Evolutionary conservation across 768 basidiomycete species (phyloP).

Genomic region (Calocybe cyanea): DNA sequence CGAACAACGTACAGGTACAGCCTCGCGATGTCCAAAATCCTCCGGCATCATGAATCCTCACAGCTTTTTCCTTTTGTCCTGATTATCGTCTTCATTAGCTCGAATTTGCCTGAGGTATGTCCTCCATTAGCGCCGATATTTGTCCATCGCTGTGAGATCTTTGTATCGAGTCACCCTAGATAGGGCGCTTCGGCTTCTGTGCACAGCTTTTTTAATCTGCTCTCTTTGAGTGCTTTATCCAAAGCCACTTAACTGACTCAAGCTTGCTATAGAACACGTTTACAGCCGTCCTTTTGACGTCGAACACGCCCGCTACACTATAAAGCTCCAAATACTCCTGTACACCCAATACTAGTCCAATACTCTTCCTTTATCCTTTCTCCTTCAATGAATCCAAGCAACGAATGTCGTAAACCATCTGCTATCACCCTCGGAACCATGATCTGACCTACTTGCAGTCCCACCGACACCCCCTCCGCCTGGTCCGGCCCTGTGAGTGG

Average conservation of each 20-base stretch:
- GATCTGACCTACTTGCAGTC: constrained; percentile 5
- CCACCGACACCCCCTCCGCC: constrained; percentile 14
- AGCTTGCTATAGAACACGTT: not conserved
- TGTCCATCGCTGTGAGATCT: not conserved
- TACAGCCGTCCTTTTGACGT: not conserved
- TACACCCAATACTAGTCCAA: not conserved
- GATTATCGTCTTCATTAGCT: too few relatives aligned
- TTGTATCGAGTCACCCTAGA: not conserved
- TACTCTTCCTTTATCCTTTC: not conserved
- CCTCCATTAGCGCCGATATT: not conserved
- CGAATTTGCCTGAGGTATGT: too few relatives aligned
- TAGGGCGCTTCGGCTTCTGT: too few relatives aligned
- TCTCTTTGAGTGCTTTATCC: too few relatives aligned
- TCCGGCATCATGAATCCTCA: too few relatives aligned
- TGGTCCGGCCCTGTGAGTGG: constrained; percentile 8
- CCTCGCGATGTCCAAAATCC: too few relatives aligned
- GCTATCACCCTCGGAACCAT: not conserved
- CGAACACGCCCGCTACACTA: not conserved
- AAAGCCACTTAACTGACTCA: too few relatives aligned
- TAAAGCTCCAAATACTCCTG: not conserved
- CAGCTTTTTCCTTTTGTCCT: too few relatives aligned
- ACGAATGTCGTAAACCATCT: constrained; percentile 9
- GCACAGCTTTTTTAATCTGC: not conserved
- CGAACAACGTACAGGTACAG: too few relatives aligned
- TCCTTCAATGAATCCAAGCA: constrained; percentile 9